Percentiles rank a stretch among this genome's conserved stretches.
These are phyloP conservation scores for Tetradesmus obliquus DNA, from an alignment of 139 green algal species.

Conservation along the genomic window DNA sequence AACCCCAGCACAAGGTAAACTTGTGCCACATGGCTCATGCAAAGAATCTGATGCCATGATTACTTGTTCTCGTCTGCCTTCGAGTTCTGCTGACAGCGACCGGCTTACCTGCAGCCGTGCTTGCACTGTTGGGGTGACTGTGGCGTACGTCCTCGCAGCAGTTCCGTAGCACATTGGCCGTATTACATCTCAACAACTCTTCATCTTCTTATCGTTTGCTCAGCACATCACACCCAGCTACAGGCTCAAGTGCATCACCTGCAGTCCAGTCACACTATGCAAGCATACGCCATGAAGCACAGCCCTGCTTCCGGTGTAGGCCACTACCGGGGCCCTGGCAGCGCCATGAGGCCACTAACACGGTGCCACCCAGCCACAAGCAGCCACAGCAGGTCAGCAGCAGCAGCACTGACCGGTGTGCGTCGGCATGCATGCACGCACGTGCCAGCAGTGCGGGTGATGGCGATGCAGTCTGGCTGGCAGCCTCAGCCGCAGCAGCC, in stretches of 20 bases:
- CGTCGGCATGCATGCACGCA: slow-evolving; percentile 2
- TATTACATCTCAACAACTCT: background rate
- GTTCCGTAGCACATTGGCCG: background rate
- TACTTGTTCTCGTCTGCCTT: background rate
- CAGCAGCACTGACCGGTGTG: background rate
- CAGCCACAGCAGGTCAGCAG: slow-evolving; percentile 9
- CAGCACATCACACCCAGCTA: background rate
- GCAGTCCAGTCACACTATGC: background rate
- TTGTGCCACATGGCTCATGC: background rate
- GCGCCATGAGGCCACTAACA: background rate
- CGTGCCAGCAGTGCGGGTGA: background rate
- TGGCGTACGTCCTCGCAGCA: background rate
- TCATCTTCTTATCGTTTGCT: background rate
- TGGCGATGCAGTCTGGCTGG: slow-evolving; percentile 36
- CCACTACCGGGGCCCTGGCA: background rate
- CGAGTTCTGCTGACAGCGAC: background rate
- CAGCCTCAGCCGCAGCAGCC: slow-evolving; percentile 44
- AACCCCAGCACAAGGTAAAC: background rate
- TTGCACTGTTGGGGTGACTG: background rate
- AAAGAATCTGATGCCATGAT: too few relatives aligned
- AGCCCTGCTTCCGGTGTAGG: background rate
- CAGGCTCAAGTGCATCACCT: background rate
- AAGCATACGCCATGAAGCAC: background rate
- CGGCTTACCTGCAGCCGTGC: background rate
- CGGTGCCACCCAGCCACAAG: background rate